A percentile compares a stretch with the other conserved stretches of the same genome.
These are phyloP conservation scores for Colletotrichum sp. DNA, from an alignment of 2,329 filamentous ascomycete species.

Conservation along the genomic window DNA sequence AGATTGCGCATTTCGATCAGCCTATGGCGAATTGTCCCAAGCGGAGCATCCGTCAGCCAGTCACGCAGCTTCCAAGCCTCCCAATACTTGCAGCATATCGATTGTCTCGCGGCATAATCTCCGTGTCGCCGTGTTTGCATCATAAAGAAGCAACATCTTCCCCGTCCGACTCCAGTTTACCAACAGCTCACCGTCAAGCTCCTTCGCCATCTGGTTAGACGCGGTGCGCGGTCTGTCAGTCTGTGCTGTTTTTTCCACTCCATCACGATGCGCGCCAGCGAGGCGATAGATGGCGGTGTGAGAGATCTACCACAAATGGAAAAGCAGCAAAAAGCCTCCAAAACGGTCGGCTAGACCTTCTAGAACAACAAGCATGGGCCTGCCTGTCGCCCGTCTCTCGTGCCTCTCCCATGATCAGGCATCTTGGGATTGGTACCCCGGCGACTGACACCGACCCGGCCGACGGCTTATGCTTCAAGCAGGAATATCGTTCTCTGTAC, in stretches of 20 bases:
- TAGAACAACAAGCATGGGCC: constrained; percentile 5
- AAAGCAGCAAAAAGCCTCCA: background rate
- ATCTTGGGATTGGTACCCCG: background rate
- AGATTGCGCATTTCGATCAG: constrained; percentile 16
- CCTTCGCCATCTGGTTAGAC: background rate
- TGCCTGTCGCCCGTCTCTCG: background rate
- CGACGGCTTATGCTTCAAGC: constrained; percentile 12
- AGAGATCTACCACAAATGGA: background rate
- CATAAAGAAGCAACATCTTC: background rate
- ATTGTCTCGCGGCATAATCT: background rate
- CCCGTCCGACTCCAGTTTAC: background rate
- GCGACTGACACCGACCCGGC: background rate
- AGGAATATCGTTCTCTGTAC: background rate
- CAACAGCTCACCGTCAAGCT: background rate
- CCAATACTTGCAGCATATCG: background rate
- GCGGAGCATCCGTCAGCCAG: background rate
- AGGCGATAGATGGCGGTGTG: constrained; percentile 14
- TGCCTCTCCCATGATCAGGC: constrained; percentile 2
- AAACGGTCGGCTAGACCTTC: constrained; percentile 3
- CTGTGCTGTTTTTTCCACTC: background rate
- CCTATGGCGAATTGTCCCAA: constrained; percentile 13
- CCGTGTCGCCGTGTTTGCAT: background rate
- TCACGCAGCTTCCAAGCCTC: background rate
- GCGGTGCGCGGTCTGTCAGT: background rate
- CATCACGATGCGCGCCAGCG: background rate